A percentile compares a stretch with the other conserved stretches of the same genome.
These are phyloP conservation scores for Terana coerulea DNA, from an alignment of 768 basidiomycete genomes.

Conservation along the genomic window DNA sequence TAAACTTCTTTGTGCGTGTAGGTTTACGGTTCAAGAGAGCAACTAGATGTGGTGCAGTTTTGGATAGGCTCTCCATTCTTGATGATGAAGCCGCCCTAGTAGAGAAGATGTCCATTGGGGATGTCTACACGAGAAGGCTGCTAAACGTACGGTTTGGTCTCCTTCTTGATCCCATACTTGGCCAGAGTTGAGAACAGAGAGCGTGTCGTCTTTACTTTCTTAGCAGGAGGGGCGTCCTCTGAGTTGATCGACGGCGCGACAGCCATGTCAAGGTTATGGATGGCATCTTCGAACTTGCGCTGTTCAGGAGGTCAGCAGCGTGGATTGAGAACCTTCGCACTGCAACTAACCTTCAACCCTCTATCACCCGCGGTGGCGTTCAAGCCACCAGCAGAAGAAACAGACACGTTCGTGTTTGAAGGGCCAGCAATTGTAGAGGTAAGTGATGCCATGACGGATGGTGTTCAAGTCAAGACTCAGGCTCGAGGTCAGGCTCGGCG, in stretches of 20 bases:
- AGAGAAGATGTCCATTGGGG: not conserved
- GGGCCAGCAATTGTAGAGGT: too few relatives aligned
- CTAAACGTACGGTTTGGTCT: conserved; percentile 29
- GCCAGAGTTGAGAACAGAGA: conserved; percentile 76
- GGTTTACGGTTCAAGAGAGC: conserved; percentile 70
- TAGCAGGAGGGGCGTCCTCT: conserved; percentile 39
- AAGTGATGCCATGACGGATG: too few relatives aligned
- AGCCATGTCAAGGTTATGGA: conserved; percentile 66
- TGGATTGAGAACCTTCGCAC: not conserved
- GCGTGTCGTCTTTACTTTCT: conserved; percentile 50
- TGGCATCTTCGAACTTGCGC: conserved; percentile 82
- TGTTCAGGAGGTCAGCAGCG: conserved; percentile 24
- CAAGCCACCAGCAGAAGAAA: too few relatives aligned
- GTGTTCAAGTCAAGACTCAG: too few relatives aligned
- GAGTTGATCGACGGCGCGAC: conserved; percentile 32
- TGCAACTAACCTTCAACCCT: conserved; percentile 9
- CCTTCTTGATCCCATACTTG: conserved; percentile 70
- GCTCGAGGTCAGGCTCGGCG: too few relatives aligned
- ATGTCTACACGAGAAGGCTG: conserved; percentile 10
- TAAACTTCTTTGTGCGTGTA: conserved; percentile 47
- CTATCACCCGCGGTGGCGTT: not conserved
- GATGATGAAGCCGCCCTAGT: conserved; percentile 17
- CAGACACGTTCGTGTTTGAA: too few relatives aligned
- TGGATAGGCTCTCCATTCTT: conserved; percentile 37
- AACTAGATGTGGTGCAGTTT: conserved; percentile 63